Evolutionary conservation across 192 early-diverging fungal species (phyloP), one percentile per base, ranked within the genome.

Genomic region (Coemansia sp.): DNA sequence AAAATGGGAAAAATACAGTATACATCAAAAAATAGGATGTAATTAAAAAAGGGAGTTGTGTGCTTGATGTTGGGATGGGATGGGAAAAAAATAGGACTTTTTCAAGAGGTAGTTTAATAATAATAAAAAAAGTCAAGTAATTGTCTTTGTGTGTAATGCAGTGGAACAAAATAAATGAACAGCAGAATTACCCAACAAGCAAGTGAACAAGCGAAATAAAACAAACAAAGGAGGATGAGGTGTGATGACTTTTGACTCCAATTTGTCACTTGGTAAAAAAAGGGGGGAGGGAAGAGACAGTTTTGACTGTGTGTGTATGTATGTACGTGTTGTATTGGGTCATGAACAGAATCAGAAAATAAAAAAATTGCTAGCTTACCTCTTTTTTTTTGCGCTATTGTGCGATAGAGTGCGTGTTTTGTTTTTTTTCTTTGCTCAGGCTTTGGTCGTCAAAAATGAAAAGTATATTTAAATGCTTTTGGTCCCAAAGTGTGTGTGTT

Each of bases 181-280:
- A 45, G 7, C 42, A 12, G 42, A 45, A 45, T 45, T 45, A 45
- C 42, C 12, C 42, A 45, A 45, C 42, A 11, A 45, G 16, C 42
- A 45, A 45, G 10, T 14, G 5, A 45, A 31, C 29, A 55, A 55
- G 25, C 29, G 31, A 55, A 12, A 29, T 12, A 55, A 45, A 49
- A 49, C 14, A 55, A 55, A 31, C 28, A 30, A 2, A 14, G 16
- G 42, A 8, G 34, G 8, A 36, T 8, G 8, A 45, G 42, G 42
- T 45, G 42, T 45, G 42, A 45, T 45, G 42, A 45, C 42, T 45
- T 45, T 45, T 45, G 42, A 45, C 42, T 45, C 42, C 42, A 45
- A 45, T 45, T 45, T 45, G 12, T 11, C 42, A 11, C 42, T 45
- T 18, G 20, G 25, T 3, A 14, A 52, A 20, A 52, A 52, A 52